phyloP scores from a whole-genome alignment of 495 filamentous ascomycete species.

The Podospora didyma region DNA sequence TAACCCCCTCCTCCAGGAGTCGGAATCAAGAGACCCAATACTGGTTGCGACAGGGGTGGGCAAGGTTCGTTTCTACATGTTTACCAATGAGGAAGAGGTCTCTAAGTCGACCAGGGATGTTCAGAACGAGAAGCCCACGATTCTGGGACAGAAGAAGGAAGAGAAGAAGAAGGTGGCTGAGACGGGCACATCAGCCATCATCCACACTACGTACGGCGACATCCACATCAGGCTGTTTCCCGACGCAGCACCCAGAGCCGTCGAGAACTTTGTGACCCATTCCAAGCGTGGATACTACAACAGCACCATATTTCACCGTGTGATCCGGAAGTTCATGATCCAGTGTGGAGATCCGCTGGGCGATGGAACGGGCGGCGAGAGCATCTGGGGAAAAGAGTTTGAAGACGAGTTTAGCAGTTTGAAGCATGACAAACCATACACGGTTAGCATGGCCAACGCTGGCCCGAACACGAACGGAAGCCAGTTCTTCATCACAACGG shows the following conservation, averaged over 20 bases:
- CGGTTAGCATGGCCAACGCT: slow-evolving; percentile 94
- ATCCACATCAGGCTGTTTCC: slow-evolving; percentile 94
- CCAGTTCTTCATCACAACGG: slow-evolving; percentile 98
- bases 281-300: slow-evolving; percentile 90
- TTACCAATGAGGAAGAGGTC: slow-evolving; percentile 82
- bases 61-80: slow-evolving; percentile 97
- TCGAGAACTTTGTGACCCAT: slow-evolving; percentile 98
- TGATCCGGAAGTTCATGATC: slow-evolving; percentile 99
- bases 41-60: slow-evolving; percentile 76
- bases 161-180: slow-evolving; percentile 58
- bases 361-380: slow-evolving; percentile 93
- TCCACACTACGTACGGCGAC: slow-evolving; percentile 93
- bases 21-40: slow-evolving; percentile 87
- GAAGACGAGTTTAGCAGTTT: slow-evolving; percentile 90
- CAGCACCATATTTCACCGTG: slow-evolving; percentile 92
- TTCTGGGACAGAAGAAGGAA: slow-evolving; percentile 40
- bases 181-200: slow-evolving; percentile 70
- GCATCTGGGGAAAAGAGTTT: slow-evolving; percentile 95
- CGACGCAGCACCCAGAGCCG: slow-evolving; percentile 84
- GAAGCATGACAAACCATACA: slow-evolving; percentile 94
- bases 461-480: slow-evolving; percentile 75
- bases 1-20: slow-evolving; percentile 91
- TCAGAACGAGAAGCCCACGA: slow-evolving; percentile 87
- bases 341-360: slow-evolving; percentile 88
- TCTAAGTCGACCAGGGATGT: slow-evolving; percentile 84